phyloP scores from a whole-genome alignment of 148 eudicot species.

The Chenopodium suecicum region DNA sequence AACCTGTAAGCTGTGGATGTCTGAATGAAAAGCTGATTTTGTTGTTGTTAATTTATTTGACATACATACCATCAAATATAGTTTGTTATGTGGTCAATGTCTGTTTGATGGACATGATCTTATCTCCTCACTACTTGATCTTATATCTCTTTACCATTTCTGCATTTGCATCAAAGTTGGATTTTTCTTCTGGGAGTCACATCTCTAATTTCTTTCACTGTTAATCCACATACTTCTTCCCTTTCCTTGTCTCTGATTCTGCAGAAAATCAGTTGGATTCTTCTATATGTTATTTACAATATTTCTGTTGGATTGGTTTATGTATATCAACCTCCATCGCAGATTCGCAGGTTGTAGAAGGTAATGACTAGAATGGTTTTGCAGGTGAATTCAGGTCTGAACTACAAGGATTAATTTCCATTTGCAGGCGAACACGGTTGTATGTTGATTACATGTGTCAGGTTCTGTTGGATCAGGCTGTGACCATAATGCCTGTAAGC shows the following conservation, averaged over 20 bases:
- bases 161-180: slow-evolving; percentile 2
- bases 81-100: background rate
- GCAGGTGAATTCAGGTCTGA: slow-evolving; percentile 73
- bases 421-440: slow-evolving; percentile 66
- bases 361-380: slow-evolving; percentile 21
- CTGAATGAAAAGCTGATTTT: background rate
- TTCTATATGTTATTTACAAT: background rate
- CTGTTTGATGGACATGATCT: slow-evolving; percentile 1
- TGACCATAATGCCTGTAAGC: slow-evolving; percentile 77
- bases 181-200: background rate
- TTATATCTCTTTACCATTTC: background rate
- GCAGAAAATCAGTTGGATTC: background rate
- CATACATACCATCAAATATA: background rate
- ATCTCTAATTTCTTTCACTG: background rate
- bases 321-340: background rate
- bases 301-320: background rate
- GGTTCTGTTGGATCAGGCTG: slow-evolving; percentile 56
- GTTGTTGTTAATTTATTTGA: background rate
- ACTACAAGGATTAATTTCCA: slow-evolving; percentile 57
- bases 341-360: background rate
- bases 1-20: slow-evolving; percentile 26
- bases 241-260: background rate
- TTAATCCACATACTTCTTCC: background rate
- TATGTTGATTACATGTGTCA: slow-evolving; percentile 61
- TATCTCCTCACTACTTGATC: background rate